These are phyloP conservation scores for Daldinia sp. DNA, from an alignment of 2,329 filamentous ascomycete species.

Conservation along the genomic window DNA sequence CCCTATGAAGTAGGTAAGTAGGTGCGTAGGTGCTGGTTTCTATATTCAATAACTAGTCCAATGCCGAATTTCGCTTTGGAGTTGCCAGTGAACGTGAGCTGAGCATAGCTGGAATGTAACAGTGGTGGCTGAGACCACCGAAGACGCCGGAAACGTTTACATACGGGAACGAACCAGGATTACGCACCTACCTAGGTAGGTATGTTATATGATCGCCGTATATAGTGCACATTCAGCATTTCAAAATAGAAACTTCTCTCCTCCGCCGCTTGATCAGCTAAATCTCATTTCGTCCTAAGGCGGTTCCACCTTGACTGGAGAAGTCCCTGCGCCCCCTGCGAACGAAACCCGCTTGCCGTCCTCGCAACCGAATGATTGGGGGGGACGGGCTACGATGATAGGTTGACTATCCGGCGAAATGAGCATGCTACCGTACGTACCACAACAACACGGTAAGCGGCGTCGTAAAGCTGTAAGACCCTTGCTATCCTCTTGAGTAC, in stretches of 20 bases:
- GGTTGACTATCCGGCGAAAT: neutral
- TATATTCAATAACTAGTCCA: neutral
- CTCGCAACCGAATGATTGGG: neutral
- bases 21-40: neutral
- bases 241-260: constrained; percentile 20
- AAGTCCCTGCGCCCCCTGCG: neutral
- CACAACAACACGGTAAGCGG: neutral
- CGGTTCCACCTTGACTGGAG: neutral
- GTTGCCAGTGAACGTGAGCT: neutral
- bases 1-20: too few species aligned
- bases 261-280: neutral
- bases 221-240: neutral
- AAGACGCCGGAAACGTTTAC: neutral
- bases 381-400: neutral
- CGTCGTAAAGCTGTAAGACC: neutral
- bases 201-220: constrained; percentile 12
- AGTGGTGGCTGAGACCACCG: neutral
- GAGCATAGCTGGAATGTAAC: neutral
- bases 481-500: neutral
- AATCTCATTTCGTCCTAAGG: neutral
- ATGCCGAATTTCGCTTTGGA: neutral
- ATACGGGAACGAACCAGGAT: constrained; percentile 3
- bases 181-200: too few species aligned
- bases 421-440: neutral
- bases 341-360: neutral